phyloP scores from a whole-genome alignment of 805 yeast genomes.

The Pichia manshurica region DNA sequence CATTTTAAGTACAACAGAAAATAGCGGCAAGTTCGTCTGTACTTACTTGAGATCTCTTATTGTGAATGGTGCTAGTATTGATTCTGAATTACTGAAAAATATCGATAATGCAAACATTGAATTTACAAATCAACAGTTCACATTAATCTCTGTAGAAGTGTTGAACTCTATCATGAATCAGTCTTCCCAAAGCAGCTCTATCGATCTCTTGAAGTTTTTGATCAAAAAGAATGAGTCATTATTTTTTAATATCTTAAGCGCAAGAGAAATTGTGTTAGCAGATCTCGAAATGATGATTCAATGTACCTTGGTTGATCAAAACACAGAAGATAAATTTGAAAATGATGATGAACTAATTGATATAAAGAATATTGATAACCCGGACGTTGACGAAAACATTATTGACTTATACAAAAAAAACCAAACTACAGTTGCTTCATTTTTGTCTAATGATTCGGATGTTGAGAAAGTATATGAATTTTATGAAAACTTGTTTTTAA shows the following conservation, averaged over 20 bases:
- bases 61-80: conserved; percentile 12
- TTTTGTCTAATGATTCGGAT: conserved; percentile 28
- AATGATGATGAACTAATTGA: conserved; percentile 28
- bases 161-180: conserved; percentile 16
- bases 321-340: conserved; percentile 21
- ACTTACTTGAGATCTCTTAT: conserved; percentile 27
- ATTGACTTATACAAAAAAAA: conserved; percentile 8
- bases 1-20: conserved; percentile 15
- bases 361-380: conserved; percentile 23
- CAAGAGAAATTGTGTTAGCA: conserved; percentile 35
- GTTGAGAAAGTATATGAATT: conserved; percentile 37
- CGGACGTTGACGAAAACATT: conserved; percentile 19
- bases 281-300: conserved; percentile 61
- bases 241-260: conserved; percentile 35
- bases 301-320: conserved; percentile 42
- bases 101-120: conserved; percentile 12
- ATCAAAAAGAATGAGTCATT: conserved; percentile 33
- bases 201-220: conserved; percentile 33
- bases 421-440: conserved; percentile 27
- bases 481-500: conserved; percentile 39
- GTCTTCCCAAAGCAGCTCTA: conserved; percentile 21
- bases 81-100: conserved; percentile 8
- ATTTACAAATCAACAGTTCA: conserved; percentile 20
- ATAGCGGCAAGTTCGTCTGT: conserved; percentile 24
- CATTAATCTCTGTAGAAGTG: conserved; percentile 20